Conservation (phyloP, 2,329 filamentous ascomycete genomes). For the Cladobotryum mycophilum region DNA sequence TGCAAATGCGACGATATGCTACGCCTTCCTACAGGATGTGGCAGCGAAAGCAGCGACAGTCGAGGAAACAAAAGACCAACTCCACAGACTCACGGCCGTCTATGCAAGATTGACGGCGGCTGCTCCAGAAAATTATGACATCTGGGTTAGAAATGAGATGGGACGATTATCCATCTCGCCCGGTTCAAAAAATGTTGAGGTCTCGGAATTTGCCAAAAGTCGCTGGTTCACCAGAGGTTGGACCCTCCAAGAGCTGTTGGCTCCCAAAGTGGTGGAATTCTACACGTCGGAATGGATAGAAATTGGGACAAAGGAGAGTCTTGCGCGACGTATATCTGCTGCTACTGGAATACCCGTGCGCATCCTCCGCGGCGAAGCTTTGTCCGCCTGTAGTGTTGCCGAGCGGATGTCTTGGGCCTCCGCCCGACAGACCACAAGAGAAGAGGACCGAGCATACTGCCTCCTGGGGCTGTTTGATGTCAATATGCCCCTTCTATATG, state of each 20-base stretch:
- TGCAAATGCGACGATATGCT: conserved; percentile 3
- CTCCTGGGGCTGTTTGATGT: conserved; percentile 20
- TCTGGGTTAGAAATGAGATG: neutral
- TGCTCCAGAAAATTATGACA: neutral
- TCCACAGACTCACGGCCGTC: no score
- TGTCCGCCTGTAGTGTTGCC: conserved; percentile 8
- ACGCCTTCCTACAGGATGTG: conserved; percentile 4
- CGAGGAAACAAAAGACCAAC: no score
- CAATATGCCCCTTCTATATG: conserved; percentile 22
- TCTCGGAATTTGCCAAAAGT: conserved; percentile 3
- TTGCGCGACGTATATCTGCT: conserved; percentile 14
- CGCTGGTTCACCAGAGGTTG: conserved; percentile 41
- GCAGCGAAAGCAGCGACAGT: neutral
- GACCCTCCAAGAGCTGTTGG: conserved; percentile 63
- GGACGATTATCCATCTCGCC: no score
- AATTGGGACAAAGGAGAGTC: conserved; percentile 19
- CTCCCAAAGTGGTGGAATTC: conserved; percentile 23
- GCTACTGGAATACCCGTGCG: conserved; percentile 12
- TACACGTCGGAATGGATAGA: conserved; percentile 22
- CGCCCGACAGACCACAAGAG: conserved; percentile 15
- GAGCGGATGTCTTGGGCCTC: conserved; percentile 20
- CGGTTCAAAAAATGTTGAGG: no score
- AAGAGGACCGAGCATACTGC: conserved; percentile 22
- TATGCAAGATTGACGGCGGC: no score
- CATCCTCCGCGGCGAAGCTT: neutral